Evolutionary conservation across 148 eudicot species (phyloP), one percentile per base, ranked within the genome.

Genomic region (Nyssa sinensis): DNA sequence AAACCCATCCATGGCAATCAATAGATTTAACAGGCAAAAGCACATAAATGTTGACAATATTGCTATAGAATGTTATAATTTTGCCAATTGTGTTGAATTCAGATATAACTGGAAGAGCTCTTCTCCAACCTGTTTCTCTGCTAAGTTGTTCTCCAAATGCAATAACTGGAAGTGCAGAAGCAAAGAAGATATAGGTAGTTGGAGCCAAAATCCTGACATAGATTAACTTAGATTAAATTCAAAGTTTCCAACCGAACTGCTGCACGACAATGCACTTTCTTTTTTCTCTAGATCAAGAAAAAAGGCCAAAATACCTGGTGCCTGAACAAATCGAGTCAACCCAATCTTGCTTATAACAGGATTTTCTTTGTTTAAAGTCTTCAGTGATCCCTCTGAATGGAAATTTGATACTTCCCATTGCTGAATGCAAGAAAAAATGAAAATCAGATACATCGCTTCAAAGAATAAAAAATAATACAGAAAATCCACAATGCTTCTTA

Each of bases 151-250:
- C 91, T 55, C 91, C 89, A 70, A 88, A 88, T 62, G 88, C 91
- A 14, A 88, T 82, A 29, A 86, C 91, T 64, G 91, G 91, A 75
- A 88, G 91, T 28, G 91, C 89, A 69, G 91, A 88, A 44, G 91
- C 89, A 69, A 84, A 88, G 71, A 88, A 88, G 64, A 88, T 84
- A 75, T 84, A 88, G 9, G 87, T 82, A 58, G 89, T 86, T 62
- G 91, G 91, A 41, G 91, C 91, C 67, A 86, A 57, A 71, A 88
- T 88, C 86, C 91, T 86, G 62, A 21, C 9, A 34, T 8, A 31
- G 6, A 23, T 3, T 3, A 61, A 61, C 2, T 66, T 19, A 35
- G 6, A 41, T 67, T 41, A 39, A 13, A 27, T 23, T 13, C 1
- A 25, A 67, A 67, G 19, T 3, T n/a, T 44, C 51, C 51, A 44